Percentiles rank a stretch among this genome's conserved stretches.
phyloP scores from a whole-genome alignment of 768 basidiomycete genomes.

The Naganishia vaughanmartiniae region DNA sequence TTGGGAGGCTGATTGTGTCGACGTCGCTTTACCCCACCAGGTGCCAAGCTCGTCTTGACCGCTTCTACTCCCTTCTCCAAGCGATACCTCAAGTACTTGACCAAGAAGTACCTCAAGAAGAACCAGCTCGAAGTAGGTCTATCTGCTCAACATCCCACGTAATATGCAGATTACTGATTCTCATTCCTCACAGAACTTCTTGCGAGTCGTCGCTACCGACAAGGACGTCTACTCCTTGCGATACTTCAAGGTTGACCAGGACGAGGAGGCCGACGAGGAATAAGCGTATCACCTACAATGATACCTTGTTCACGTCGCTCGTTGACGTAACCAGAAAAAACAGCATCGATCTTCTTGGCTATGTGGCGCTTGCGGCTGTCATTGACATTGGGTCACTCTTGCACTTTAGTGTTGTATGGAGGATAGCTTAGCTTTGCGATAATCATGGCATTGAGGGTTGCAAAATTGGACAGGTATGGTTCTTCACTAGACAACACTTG shows the following conservation, averaged over 20 bases:
- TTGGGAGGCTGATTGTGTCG: neutral
- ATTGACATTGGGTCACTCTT: slow-evolving; percentile 5
- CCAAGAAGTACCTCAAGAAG: slow-evolving; percentile 99
- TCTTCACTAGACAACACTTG: no score
- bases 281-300: slow-evolving; percentile 37
- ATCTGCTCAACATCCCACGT: neutral
- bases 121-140: slow-evolving; percentile 54
- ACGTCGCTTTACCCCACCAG: slow-evolving; percentile 25
- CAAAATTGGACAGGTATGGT: neutral
- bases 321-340: slow-evolving; percentile 1
- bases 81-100: slow-evolving; percentile 91
- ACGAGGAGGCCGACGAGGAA: slow-evolving; percentile 53
- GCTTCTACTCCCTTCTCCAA: slow-evolving; percentile 90
- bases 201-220: slow-evolving; percentile 87
- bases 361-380: neutral
- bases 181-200: slow-evolving; percentile 71
- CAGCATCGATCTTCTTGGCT: slow-evolving; percentile 20
- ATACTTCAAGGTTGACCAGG: slow-evolving; percentile 63
- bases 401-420: slow-evolving; percentile 17
- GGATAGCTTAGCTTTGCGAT: slow-evolving; percentile 19
- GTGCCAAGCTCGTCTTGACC: slow-evolving; percentile 77
- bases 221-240: slow-evolving; percentile 92
- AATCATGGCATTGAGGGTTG: slow-evolving; percentile 23
- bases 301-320: neutral
- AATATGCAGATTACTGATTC: neutral